Evolutionary conservation across 176 grass and related monocot genomes (phyloP).

Genomic region (Luzula sylvatica): DNA sequence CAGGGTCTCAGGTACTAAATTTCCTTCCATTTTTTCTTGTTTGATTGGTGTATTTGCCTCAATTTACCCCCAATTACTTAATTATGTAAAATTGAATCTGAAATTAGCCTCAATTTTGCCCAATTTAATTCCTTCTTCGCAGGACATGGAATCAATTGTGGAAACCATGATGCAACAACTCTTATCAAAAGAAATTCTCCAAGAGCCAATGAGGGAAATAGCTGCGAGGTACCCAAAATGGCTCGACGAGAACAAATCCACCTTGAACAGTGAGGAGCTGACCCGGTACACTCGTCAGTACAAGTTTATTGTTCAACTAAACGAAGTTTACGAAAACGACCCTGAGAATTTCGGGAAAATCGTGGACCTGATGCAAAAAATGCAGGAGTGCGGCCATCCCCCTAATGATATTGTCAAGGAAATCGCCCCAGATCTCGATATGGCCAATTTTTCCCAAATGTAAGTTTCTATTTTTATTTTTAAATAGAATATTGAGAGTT

Average conservation of each 20-base stretch:
- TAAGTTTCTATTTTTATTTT: conserved; percentile 30
- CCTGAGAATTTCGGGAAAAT: conserved; percentile 72
- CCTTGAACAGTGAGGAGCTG: conserved; percentile 68
- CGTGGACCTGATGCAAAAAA: conserved; percentile 91
- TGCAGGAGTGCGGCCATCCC: conserved; percentile 95
- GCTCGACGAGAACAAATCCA: conserved; percentile 69
- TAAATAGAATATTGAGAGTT: background rate
- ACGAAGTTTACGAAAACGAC: conserved; percentile 81
- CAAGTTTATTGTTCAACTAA: conserved; percentile 65
- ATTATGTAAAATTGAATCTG: background rate
- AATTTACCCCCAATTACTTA: no score
- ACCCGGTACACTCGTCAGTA: conserved; percentile 57
- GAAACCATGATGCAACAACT: conserved; percentile 98
- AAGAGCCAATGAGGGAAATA: conserved; percentile 98
- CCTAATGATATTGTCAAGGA: conserved; percentile 89
- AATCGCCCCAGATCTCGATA: conserved; percentile 73
- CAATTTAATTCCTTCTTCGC: conserved; percentile 7
- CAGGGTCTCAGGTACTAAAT: conserved; percentile 50
- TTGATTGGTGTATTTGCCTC: no score
- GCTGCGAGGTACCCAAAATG: conserved; percentile 89
- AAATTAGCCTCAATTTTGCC: background rate
- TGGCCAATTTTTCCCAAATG: conserved; percentile 77
- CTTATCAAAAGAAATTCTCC: conserved; percentile 88
- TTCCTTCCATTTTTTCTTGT: no score
- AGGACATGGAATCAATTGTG: conserved; percentile 95